A percentile compares a stretch with the other conserved stretches of the same genome.
Evolutionary conservation across 352 stramenopile species (phyloP).

Genomic region (Globisporangium echinulatum): DNA sequence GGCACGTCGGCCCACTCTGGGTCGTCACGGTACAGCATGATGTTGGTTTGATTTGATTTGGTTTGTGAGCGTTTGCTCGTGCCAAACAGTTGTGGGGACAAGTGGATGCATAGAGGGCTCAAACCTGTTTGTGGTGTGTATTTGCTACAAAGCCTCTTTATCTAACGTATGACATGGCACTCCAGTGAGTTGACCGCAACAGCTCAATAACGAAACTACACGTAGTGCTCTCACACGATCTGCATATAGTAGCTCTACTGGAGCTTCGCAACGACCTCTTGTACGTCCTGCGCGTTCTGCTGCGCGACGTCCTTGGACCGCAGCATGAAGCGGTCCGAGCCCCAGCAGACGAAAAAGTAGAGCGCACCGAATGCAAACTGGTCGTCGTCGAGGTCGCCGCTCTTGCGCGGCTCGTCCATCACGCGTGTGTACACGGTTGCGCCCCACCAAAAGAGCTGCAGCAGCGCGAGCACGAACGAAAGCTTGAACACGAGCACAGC

Average conservation of each 20-base stretch:
- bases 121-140: too few species aligned
- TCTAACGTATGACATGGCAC: too few species aligned
- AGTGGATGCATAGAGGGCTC: too few species aligned
- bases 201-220: too few species aligned
- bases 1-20: conserved; percentile 71
- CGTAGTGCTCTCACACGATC: too few species aligned
- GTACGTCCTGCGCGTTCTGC: conserved; percentile 54
- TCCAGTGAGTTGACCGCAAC: too few species aligned
- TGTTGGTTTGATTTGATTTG: too few species aligned
- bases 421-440: conserved; percentile 41
- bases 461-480: conserved; percentile 63
- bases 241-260: conserved; percentile 4
- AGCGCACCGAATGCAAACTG: conserved; percentile 67
- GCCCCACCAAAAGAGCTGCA: conserved; percentile 66
- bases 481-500: conserved; percentile 72
- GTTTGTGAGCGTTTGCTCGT: too few species aligned
- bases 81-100: too few species aligned
- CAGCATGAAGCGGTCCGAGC: conserved; percentile 78
- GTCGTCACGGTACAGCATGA: conserved; percentile 59
- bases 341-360: conserved; percentile 75
- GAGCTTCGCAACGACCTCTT: conserved; percentile 35
- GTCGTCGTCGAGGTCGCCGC: conserved; percentile 49
- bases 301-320: conserved; percentile 54
- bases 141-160: too few species aligned
- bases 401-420: conserved; percentile 32